Evolutionary conservation across 2,329 filamentous ascomycete genomes (phyloP), one percentile per base, ranked within the genome.

Genomic region (Botrytis cinerea): DNA sequence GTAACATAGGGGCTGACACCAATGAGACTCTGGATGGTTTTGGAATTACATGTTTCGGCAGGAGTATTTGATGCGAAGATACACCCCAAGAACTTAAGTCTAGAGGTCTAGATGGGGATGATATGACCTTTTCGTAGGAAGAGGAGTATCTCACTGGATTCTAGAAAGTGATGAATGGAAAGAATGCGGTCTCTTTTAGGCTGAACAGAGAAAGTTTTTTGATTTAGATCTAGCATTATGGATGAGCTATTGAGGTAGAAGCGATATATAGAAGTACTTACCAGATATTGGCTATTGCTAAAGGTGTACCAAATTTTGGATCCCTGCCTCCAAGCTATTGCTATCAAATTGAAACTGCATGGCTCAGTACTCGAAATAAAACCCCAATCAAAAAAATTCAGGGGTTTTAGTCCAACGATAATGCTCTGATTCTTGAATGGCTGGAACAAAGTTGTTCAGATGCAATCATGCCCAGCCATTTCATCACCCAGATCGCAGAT

Each of bases 11-110:
- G 14, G 40, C 12, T n/a, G 4, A 7, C 25, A 1, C 5, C 25
- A 3, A 51, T n/a, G 25, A n/a, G 48, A 46, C 14, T 43, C 20
- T 46, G 8, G 45, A 20, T 20, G 1, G 25, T 51, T n/a, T 20
- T n/a, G 48, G 1, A n/a, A 51, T 51, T 12, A 14, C 9, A 7
- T n/a, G 12, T 1, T 1, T n/a, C 9, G 4, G 48, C 1, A 0
- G 12, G 2, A n/a, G 16, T 1, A 25, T 51, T 14, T 6, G 9
- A 1, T 51, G 4, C 10, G 10, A 51, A n/a, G 22, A 51, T 51
- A 20, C 2, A 54, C 4, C 6, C n/a, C 48, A n/a, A n/a, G 38
- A 38, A 38, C 38, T 38, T 9, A 54, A 18, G n/a, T 18, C n/a
- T 28, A 51, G 1, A 54, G n/a, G n/a, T 6, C 14, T 18, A 28